phyloP scores from a whole-genome alignment of 1,284 basidiomycete genomes.

The Tremellales sp. region DNA sequence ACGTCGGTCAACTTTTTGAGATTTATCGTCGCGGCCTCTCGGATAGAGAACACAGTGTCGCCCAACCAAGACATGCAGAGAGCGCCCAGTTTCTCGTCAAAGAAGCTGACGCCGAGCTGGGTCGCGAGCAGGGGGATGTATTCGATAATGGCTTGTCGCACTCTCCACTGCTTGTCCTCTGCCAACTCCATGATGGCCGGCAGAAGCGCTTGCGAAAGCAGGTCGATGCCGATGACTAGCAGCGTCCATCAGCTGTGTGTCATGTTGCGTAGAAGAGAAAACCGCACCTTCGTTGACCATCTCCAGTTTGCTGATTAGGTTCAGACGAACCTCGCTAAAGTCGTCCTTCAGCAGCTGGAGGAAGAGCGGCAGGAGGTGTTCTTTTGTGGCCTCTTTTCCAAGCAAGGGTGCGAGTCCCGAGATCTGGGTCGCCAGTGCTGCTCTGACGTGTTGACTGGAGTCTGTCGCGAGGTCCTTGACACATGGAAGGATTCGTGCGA shows the following conservation, averaged over 20 bases:
- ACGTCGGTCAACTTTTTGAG: conserved; percentile 97
- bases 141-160: conserved; percentile 99
- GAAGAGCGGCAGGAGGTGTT: conserved; percentile 95
- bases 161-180: conserved; percentile 99
- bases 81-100: conserved; percentile 94
- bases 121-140: conserved; percentile 95
- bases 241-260: conserved; percentile 2
- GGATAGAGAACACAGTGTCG: conserved; percentile 96
- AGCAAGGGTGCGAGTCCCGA: conserved; percentile 95
- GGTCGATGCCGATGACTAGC: conserved; percentile 92
- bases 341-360: conserved; percentile 96
- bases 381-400: conserved; percentile 90
- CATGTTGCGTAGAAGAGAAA: not conserved
- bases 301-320: conserved; percentile 98
- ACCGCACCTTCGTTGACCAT: conserved; percentile 85
- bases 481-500: conserved; percentile 91
- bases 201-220: conserved; percentile 89
- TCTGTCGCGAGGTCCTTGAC: conserved; percentile 93
- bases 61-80: conserved; percentile 99
- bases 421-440: conserved; percentile 93
- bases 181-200: conserved; percentile 98
- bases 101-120: conserved; percentile 94
- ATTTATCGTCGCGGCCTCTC: conserved; percentile 95
- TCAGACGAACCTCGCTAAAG: conserved; percentile 95
- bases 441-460: conserved; percentile 92